Evolutionary conservation across 495 filamentous ascomycete species (phyloP), one percentile per base, ranked within the genome.

Genomic region (Entonaema liquescens): DNA sequence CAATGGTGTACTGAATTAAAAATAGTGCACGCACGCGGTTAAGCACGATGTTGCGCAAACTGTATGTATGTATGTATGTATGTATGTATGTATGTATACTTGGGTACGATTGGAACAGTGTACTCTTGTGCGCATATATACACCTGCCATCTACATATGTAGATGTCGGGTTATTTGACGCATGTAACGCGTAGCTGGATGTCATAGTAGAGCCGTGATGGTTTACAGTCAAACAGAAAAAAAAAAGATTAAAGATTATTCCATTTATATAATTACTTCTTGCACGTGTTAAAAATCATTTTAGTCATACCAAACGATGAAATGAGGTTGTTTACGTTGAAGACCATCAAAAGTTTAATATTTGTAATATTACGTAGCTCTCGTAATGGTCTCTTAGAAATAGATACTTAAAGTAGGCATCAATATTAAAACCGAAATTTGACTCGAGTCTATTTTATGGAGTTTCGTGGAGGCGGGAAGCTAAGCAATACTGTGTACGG

Each of bases 371-470:
- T 68, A 72, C 64, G 55, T 61, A 67, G 36, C 59, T 68, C 35
- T 63, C 2, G 52, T 44, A 63, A 56, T 59, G n/a, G 54, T 38
- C 3, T n/a, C 50, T 50, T 36, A 55, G n/a, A n/a, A 29, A 54
- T 63, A 1, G 26, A 23, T 38, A 31, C 6, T n/a, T n/a, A n/a
- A n/a, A n/a, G n/a, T n/a, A n/a, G n/a, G n/a, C n/a, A n/a, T n/a
- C n/a, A n/a, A n/a, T n/a, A n/a, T n/a, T n/a, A n/a, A n/a, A n/a
- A n/a, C n/a, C n/a, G n/a, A n/a, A 63, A 67, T 42, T 15, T 62
- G 59, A 63, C 53, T 63, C 38, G 47, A 62, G 68, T 71, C 50
- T 71, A 71, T 67, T 54, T 49, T 8, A 17, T 23, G 44, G 44
- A 49, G 13, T 15, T 40, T 71, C 25, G 19, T 60, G 13, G 31